A percentile compares a stretch with the other conserved stretches of the same genome.
Evolutionary conservation across 1,139 yeast species (phyloP).

Genomic region (Hansenula sp.): DNA sequence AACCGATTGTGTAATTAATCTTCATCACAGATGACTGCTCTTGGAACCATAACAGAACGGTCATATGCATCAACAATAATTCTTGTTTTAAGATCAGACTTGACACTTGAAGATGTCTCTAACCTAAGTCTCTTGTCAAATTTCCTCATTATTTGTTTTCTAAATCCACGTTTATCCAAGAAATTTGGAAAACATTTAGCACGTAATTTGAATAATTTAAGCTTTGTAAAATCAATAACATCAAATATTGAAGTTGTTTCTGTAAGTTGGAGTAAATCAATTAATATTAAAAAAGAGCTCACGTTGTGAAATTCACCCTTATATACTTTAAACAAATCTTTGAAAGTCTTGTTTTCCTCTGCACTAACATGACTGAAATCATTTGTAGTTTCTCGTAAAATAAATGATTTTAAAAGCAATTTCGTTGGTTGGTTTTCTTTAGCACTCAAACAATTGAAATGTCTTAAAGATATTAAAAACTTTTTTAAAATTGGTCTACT

Average conservation of each 20-base stretch:
- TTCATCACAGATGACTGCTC: neutral
- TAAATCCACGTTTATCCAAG: neutral
- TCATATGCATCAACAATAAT: neutral
- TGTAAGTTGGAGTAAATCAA: neutral
- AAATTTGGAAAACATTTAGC: neutral
- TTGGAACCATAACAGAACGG: neutral
- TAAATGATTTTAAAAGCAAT: neutral
- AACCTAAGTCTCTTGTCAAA: neutral
- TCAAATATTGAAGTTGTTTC: neutral
- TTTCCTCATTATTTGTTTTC: neutral
- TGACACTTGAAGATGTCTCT: neutral
- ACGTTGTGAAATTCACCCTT: neutral
- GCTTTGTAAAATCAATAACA: neutral
- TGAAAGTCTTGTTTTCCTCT: neutral
- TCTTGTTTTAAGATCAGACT: neutral
- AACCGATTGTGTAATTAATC: no score
- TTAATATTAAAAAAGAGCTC: neutral
- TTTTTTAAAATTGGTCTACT: conserved; percentile 6
- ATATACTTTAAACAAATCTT: neutral
- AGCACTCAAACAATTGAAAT: neutral
- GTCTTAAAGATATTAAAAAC: conserved; percentile 2
- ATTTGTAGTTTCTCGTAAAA: neutral
- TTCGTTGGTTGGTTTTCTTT: neutral
- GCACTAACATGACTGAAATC: neutral
- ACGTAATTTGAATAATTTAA: neutral